These are phyloP conservation scores for Echites panduratus DNA, from an alignment of 257 asterid genomes.

Conservation along the genomic window DNA sequence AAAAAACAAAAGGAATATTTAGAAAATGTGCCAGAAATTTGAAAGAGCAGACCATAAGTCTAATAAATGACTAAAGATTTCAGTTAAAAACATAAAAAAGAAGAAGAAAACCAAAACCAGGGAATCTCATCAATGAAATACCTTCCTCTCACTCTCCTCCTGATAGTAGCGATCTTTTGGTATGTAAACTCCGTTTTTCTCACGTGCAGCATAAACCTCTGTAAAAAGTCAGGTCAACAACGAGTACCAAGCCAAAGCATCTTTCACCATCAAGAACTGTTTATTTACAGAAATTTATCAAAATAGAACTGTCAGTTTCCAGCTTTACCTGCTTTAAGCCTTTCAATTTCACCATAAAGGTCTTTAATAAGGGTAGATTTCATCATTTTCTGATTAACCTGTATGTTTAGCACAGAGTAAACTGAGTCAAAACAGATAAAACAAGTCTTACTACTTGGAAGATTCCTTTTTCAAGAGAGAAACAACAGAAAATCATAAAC, in stretches of 20 bases:
- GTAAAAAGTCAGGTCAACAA: slow-evolving; percentile 3
- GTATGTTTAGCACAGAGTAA: slow-evolving; percentile 5
- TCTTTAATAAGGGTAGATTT: slow-evolving; percentile 68
- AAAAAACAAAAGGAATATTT: not conserved
- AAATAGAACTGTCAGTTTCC: not conserved
- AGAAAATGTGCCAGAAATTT: not conserved
- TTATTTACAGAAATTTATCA: not conserved
- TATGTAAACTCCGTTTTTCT: slow-evolving; percentile 79
- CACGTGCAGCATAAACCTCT: slow-evolving; percentile 92
- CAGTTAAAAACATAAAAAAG: not conserved
- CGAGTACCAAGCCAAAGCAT: not conserved
- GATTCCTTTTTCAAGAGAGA: not conserved
- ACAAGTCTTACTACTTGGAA: not conserved
- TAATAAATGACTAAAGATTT: not conserved
- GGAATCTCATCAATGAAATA: slow-evolving; percentile 6
- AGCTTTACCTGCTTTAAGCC: slow-evolving; percentile 59
- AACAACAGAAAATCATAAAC: not conserved
- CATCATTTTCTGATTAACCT: slow-evolving; percentile 95
- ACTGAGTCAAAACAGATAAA: not conserved
- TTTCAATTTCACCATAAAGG: slow-evolving; percentile 74
- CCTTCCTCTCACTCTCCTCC: slow-evolving; percentile 84
- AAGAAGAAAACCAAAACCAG: not conserved
- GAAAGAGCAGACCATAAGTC: not conserved
- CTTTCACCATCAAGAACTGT: not conserved
- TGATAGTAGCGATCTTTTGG: slow-evolving; percentile 77